Percentiles rank a stretch among this genome's conserved stretches.
phyloP scores from a whole-genome alignment of 176 grass and related monocot species.

The Oryza australiensis region DNA sequence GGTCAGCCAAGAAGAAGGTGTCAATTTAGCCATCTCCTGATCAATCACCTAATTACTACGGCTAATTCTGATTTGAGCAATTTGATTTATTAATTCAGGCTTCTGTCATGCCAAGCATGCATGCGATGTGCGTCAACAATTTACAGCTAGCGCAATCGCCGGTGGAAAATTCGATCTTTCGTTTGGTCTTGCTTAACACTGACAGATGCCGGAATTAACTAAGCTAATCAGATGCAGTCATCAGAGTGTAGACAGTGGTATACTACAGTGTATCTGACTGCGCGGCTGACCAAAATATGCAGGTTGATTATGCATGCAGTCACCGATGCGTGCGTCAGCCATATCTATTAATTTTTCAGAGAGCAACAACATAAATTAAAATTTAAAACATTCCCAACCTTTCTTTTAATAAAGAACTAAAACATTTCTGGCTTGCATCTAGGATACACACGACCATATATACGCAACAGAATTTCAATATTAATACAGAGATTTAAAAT shows the following conservation, averaged over 20 bases:
- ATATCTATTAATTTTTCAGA: neutral
- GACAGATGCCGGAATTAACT: neutral
- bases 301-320: neutral
- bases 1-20: slow-evolving; percentile 1
- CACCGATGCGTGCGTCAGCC: neutral
- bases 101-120: neutral
- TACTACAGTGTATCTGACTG: neutral
- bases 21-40: neutral
- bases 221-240: neutral
- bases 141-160: neutral
- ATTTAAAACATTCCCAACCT: too few relatives aligned
- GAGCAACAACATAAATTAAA: neutral
- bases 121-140: neutral
- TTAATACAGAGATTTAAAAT: too few relatives aligned
- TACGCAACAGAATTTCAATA: too few relatives aligned
- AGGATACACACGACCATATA: too few relatives aligned
- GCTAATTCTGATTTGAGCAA: neutral
- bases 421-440: too few relatives aligned
- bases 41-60: neutral
- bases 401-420: too few relatives aligned
- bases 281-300: neutral
- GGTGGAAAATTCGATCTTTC: neutral
- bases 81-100: neutral
- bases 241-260: neutral
- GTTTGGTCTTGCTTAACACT: neutral